Conservation (phyloP, 352 stramenopile genomes). For the Phytopythium delawarense region DNA sequence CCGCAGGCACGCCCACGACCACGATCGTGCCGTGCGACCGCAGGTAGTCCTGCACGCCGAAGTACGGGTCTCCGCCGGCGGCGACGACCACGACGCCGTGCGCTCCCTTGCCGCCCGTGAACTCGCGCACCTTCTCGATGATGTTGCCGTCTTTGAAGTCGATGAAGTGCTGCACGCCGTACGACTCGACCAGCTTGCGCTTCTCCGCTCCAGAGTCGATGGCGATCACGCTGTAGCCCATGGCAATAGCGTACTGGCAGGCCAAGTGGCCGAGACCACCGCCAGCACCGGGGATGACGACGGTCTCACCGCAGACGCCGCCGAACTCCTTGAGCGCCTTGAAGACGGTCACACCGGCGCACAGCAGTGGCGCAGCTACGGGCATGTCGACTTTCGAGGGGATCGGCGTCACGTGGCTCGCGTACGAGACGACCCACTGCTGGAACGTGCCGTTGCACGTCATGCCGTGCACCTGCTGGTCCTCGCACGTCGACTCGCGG, state of each 20-base stretch:
- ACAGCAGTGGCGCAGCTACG: constrained; percentile 62
- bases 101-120: constrained; percentile 32
- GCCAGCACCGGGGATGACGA: constrained; percentile 56
- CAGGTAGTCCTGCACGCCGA: constrained; percentile 52
- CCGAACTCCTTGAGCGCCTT: constrained; percentile 61
- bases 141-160: constrained; percentile 55
- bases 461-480: constrained; percentile 31
- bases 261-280: constrained; percentile 78
- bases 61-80: constrained; percentile 42
- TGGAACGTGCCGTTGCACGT: constrained; percentile 44
- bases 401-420: constrained; percentile 69
- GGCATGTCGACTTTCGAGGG: constrained; percentile 44
- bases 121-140: constrained; percentile 29
- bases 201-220: constrained; percentile 64
- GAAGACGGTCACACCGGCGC: constrained; percentile 84
- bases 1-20: constrained; percentile 58
- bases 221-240: constrained; percentile 65
- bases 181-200: constrained; percentile 42
- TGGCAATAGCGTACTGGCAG: constrained; percentile 59
- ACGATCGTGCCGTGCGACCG: constrained; percentile 58
- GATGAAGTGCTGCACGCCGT: constrained; percentile 68
- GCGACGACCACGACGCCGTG: constrained; percentile 75
- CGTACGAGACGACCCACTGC: constrained; percentile 67
- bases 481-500: constrained; percentile 36
- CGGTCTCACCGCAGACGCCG: constrained; percentile 28